Evolutionary conservation across 1,139 yeast genomes (phyloP).

Genomic region (Pichia inconspicua): DNA sequence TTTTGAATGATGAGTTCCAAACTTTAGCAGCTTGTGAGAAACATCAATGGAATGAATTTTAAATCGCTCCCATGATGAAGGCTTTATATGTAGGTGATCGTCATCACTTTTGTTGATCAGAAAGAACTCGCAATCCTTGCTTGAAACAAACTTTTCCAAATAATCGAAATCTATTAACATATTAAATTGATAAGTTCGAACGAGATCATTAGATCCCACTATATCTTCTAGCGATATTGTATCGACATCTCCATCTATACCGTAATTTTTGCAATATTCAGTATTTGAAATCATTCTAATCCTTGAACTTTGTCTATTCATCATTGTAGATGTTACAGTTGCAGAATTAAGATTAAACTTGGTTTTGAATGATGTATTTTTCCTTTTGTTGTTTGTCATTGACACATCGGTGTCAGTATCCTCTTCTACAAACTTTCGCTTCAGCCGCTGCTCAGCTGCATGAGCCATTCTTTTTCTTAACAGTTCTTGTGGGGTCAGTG

Average conservation of each 20-base stretch:
- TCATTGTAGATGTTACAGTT: background rate
- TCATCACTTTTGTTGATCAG: conserved; percentile 14
- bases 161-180: conserved; percentile 39
- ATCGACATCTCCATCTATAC: conserved; percentile 20
- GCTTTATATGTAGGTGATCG: conserved; percentile 17
- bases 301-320: conserved; percentile 14
- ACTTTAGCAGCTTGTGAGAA: conserved; percentile 25
- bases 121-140: conserved; percentile 9
- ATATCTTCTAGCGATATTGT: conserved; percentile 27
- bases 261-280: conserved; percentile 16
- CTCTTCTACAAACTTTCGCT: background rate
- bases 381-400: background rate
- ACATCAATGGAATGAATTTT: conserved; percentile 22
- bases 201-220: conserved; percentile 30
- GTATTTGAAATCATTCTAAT: conserved; percentile 22
- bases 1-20: conserved; percentile 55
- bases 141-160: conserved; percentile 29
- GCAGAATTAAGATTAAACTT: background rate
- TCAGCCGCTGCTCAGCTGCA: conserved; percentile 20
- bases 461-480: conserved; percentile 16
- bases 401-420: background rate
- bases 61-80: conserved; percentile 15
- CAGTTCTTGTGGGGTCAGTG: conserved; percentile 8
- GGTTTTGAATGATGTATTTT: background rate
- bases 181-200: conserved; percentile 43